phyloP scores from a whole-genome alignment of 441 rosid genomes.

The Gossypium schwendimanii region DNA sequence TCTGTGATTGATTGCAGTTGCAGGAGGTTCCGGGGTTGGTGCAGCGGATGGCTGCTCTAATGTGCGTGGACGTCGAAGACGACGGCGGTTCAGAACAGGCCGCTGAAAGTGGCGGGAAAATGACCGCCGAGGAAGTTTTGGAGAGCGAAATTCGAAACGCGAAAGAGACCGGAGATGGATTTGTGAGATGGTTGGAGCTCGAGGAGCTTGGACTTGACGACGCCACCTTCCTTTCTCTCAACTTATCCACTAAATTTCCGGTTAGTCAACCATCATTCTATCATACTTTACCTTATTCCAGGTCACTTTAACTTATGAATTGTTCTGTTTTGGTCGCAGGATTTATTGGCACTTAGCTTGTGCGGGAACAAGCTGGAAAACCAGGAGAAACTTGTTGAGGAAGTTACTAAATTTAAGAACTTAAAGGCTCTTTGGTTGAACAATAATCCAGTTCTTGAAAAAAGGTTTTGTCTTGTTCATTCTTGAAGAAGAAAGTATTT shows the following conservation, averaged over 20 bases:
- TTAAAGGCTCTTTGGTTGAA: slow-evolving; percentile 83
- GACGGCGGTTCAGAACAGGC: slow-evolving; percentile 30
- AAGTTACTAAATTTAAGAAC: slow-evolving; percentile 57
- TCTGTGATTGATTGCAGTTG: slow-evolving; percentile 46
- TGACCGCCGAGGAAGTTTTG: slow-evolving; percentile 39
- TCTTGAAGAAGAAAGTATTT: not conserved
- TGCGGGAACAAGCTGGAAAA: slow-evolving; percentile 62
- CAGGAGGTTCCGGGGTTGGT: slow-evolving; percentile 78
- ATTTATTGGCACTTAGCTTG: slow-evolving; percentile 72
- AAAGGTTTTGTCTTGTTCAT: slow-evolving; percentile 37
- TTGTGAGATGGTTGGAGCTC: slow-evolving; percentile 78
- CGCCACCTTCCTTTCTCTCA: slow-evolving; percentile 46
- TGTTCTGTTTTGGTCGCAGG: slow-evolving; percentile 34
- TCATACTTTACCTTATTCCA: not conserved
- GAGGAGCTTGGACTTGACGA: slow-evolving; percentile 65
- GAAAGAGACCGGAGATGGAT: slow-evolving; percentile 37
- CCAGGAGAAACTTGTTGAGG: slow-evolving; percentile 42
- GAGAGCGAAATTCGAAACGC: slow-evolving; percentile 47
- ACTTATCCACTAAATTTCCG: slow-evolving; percentile 54
- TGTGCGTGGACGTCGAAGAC: slow-evolving; percentile 63
- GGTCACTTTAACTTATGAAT: not conserved
- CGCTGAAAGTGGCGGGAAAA: slow-evolving; percentile 22
- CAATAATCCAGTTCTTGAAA: slow-evolving; percentile 55
- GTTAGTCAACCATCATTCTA: slow-evolving; percentile 24
- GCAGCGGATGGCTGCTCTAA: slow-evolving; percentile 80